Conservation (phyloP, 164 flowering plant species). For the Berberis vulgaris region DNA sequence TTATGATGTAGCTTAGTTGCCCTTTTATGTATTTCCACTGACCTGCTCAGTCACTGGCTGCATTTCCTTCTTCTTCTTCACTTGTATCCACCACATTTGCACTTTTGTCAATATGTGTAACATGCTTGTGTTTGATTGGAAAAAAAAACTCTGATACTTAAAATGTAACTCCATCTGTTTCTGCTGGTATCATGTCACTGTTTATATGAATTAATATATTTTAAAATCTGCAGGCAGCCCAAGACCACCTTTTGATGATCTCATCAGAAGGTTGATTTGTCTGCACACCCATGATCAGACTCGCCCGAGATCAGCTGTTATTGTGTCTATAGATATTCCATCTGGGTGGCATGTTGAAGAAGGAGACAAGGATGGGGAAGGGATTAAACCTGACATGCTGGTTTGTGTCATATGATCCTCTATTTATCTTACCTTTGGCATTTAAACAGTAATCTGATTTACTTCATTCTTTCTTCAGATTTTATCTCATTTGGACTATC, state of each 20-base stretch:
- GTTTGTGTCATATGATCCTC: constrained; percentile 33
- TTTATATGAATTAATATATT: neutral
- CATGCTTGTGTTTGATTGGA: too few relatives aligned
- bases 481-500: neutral
- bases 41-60: too few relatives aligned
- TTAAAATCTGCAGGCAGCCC: constrained; percentile 54
- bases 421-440: constrained; percentile 1
- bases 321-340: constrained; percentile 84
- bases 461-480: neutral
- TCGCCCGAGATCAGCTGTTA: constrained; percentile 32
- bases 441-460: neutral
- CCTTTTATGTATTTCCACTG: too few relatives aligned
- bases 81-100: too few relatives aligned
- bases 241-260: constrained; percentile 90
- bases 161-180: neutral
- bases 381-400: constrained; percentile 63
- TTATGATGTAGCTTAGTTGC: too few relatives aligned
- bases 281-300: constrained; percentile 23
- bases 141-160: neutral
- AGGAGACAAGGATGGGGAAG: constrained; percentile 61
- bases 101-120: too few relatives aligned
- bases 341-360: constrained; percentile 99
- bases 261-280: constrained; percentile 48
- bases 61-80: too few relatives aligned
- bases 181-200: neutral